Evolutionary conservation across 352 stramenopile genomes (phyloP).

Genomic region (Globisporangium middletonii): DNA sequence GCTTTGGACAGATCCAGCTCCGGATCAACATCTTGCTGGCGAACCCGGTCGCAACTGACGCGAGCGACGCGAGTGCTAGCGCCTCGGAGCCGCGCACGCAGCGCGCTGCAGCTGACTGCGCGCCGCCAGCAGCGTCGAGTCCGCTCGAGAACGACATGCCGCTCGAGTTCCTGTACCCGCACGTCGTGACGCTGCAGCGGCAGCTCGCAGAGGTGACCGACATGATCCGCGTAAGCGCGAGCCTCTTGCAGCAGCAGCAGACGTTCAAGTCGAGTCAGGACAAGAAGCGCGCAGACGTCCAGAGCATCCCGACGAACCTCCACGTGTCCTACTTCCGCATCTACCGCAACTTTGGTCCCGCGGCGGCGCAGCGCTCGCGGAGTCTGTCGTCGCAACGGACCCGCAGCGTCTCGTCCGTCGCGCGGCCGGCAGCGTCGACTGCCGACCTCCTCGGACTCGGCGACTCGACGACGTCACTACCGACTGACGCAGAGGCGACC

Average conservation of each 20-base stretch:
- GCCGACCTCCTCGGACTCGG: constrained; percentile 53
- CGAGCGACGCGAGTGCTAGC: neutral
- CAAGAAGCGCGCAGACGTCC: constrained; percentile 78
- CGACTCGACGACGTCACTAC: constrained; percentile 4
- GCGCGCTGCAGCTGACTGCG: constrained; percentile 33
- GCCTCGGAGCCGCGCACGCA: constrained; percentile 18
- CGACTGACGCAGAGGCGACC: neutral
- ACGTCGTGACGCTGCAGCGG: constrained; percentile 61
- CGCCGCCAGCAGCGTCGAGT: constrained; percentile 28
- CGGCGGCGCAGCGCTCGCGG: constrained; percentile 2
- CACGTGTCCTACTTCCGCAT: constrained; percentile 85
- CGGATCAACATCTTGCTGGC: constrained; percentile 64
- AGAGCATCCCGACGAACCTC: constrained; percentile 78
- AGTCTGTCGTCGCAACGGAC: neutral
- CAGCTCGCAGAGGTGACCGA: constrained; percentile 54
- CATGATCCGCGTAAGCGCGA: constrained; percentile 62
- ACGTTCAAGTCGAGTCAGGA: constrained; percentile 83
- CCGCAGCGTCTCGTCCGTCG: neutral
- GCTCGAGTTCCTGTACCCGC: constrained; percentile 62
- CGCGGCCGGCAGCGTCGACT: constrained; percentile 20
- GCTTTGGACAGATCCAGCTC: constrained; percentile 69
- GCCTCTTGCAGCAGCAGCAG: constrained; percentile 58
- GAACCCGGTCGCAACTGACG: constrained; percentile 29
- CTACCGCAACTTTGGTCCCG: constrained; percentile 42
- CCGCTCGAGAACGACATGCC: constrained; percentile 61